Conservation (phyloP, 129 eudicot genomes). For the Deinandra increscens region DNA sequence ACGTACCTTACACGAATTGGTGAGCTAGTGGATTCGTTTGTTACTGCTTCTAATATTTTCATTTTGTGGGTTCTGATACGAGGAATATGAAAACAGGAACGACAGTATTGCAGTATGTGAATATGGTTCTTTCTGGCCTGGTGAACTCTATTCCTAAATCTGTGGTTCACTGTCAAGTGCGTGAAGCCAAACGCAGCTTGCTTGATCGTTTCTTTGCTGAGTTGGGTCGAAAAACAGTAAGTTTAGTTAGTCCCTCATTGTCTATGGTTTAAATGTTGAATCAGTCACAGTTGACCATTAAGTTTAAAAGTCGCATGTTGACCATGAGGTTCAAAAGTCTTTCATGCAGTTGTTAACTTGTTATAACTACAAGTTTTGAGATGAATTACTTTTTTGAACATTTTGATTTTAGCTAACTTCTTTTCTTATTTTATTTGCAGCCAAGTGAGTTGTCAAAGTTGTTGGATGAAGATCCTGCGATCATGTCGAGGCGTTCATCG, state of each 20-base stretch:
- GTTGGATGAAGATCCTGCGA: conserved; percentile 52
- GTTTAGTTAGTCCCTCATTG: conserved; percentile 29
- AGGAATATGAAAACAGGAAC: conserved; percentile 22
- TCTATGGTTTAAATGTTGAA: background rate
- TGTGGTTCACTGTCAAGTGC: conserved; percentile 54
- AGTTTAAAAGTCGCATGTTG: background rate
- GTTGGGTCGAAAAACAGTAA: conserved; percentile 46
- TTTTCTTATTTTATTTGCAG: conserved; percentile 24
- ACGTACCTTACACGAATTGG: conserved; percentile 50
- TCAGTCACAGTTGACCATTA: background rate
- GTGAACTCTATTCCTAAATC: conserved; percentile 53
- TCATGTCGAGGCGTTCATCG: conserved; percentile 47
- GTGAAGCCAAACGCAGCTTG: conserved; percentile 49
- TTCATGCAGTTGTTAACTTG: background rate
- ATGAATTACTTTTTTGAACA: background rate
- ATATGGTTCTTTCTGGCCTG: conserved; percentile 45
- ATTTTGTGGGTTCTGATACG: background rate
- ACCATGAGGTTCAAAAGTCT: background rate
- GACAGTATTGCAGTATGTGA: conserved; percentile 42
- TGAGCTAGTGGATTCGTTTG: background rate
- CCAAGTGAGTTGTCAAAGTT: conserved; percentile 40
- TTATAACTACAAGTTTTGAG: background rate
- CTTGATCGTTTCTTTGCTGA: conserved; percentile 46
- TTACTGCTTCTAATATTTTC: background rate
- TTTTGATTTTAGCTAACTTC: background rate